phyloP scores from a whole-genome alignment of 108 stramenopile genomes.

The Aureococcus anophagefferens region DNA sequence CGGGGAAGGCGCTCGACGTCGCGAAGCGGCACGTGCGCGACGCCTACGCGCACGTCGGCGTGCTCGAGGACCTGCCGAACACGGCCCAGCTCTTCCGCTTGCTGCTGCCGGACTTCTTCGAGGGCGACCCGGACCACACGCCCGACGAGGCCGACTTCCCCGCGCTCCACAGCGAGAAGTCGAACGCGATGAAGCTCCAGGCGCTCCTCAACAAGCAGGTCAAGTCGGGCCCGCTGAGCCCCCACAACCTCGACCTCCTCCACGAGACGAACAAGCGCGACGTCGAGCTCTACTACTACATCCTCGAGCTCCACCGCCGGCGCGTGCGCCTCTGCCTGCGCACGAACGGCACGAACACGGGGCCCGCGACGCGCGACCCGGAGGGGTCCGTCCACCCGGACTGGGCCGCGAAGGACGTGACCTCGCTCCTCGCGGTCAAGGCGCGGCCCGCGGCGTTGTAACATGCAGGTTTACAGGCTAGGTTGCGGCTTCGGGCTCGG shows the following conservation, averaged over 20 bases:
- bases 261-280: background rate
- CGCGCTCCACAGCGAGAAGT: background rate
- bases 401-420: no score
- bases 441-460: no score
- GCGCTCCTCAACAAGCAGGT: no score
- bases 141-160: background rate
- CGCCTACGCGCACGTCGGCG: background rate
- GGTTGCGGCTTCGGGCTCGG: no score
- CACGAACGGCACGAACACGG: no score
- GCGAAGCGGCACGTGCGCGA: background rate
- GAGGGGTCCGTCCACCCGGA: no score
- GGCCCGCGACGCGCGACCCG: no score
- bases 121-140: background rate
- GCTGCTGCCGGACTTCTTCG: background rate
- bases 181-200: no score
- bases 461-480: no score
- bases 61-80: background rate
- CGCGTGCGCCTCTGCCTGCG: background rate
- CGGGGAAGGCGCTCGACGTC: background rate
- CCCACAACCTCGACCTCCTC: background rate
- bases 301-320: background rate
- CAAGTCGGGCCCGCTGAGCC: background rate
- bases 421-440: no score
- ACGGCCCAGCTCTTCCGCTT: background rate
- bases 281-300: background rate